Base-by-base conservation (phyloP, 108 stramenopile genomes). In the Fragilariopsis cylindrus region DNA sequence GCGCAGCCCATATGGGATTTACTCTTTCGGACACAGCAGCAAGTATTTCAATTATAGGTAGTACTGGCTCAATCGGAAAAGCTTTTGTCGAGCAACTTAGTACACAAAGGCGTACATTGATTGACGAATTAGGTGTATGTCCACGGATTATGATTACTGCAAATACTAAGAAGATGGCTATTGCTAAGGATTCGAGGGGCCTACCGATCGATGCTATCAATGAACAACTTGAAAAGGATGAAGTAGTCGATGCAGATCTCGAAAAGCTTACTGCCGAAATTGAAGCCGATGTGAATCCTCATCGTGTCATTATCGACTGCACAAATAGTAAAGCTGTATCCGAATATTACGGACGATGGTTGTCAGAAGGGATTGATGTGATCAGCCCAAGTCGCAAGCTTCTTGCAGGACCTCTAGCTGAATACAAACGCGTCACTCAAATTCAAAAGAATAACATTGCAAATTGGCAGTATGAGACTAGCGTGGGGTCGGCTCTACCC, bases 1-100 rank as follows among this genome's bases (percentile, higher is more conserved):
- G 93, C 50, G 92, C 91, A 4, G 96, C 90, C 39, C 92, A 95
- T 82, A 88, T 91, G 73, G 92, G 88, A 39, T 96, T 90, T 58
- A 88, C 87, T 0, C 77, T 90, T 15, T 90, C 90, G n/a, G 75
- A 86, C 13, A 87, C 87, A 7, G 78, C 81, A 50, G 84, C 81
- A 50, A 87, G 85, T 62, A 84, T 90, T 8, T 81, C 77, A 48
- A 62, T 90, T 2, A 60, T 90, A 18, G 89, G 89, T 15, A 81
- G 75, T 21, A 85, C 86, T 3, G 89, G 89, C 50, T 58, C 77
- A n/a, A 55, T 90, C 42, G 89, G 89, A 9, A 70, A 72, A 0
- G 86, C 89, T 5, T 69, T 90, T n/a, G 78, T 87, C 54, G 53
- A 70, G 7, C 86, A 87, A 66, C 67, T 90, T 48, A 57, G 75